These are phyloP conservation scores for Cladophialophora bantiana DNA, from an alignment of 2,329 filamentous ascomycete genomes.

Conservation along the genomic window DNA sequence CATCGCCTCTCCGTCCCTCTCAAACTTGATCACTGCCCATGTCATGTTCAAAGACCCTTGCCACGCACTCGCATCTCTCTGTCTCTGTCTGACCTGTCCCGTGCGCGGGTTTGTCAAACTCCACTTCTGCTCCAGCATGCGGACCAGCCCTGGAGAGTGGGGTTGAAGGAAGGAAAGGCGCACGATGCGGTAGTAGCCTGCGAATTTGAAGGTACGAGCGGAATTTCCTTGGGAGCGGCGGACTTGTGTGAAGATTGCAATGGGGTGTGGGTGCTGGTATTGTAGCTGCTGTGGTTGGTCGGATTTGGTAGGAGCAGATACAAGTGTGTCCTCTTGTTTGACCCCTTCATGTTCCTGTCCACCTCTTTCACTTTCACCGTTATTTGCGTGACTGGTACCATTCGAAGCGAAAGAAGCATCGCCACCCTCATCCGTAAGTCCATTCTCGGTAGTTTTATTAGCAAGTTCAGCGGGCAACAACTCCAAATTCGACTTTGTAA, in stretches of 20 bases:
- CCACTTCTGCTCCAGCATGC: conserved; percentile 38
- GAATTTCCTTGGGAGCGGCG: not conserved
- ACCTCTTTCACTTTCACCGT: not conserved
- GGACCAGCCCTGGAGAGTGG: conserved; percentile 26
- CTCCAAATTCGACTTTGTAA: conserved; percentile 31
- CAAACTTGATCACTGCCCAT: conserved; percentile 38
- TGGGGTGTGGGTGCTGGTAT: not conserved
- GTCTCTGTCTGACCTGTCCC: conserved; percentile 12
- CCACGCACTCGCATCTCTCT: conserved; percentile 26
- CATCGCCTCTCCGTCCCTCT: conserved; percentile 22
- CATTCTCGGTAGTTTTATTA: not conserved
- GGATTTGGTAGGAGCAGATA: not conserved
- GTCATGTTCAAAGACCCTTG: conserved; percentile 25
- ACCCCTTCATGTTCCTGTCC: not conserved
- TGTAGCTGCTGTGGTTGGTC: not conserved
- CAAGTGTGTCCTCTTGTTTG: not conserved
- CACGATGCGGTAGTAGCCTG: conserved; percentile 28
- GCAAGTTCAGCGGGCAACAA: conserved; percentile 21
- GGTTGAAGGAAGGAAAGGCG: conserved; percentile 30
- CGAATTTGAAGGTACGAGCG: conserved; percentile 23
- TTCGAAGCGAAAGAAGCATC: not conserved
- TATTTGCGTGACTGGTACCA: not conserved
- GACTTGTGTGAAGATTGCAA: conserved; percentile 31
- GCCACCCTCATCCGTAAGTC: not conserved
- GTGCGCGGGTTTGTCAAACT: conserved; percentile 14